Evolutionary conservation across 352 stramenopile species (phyloP), one percentile per base, ranked within the genome.

Genomic region (Phytophthora multivora): DNA sequence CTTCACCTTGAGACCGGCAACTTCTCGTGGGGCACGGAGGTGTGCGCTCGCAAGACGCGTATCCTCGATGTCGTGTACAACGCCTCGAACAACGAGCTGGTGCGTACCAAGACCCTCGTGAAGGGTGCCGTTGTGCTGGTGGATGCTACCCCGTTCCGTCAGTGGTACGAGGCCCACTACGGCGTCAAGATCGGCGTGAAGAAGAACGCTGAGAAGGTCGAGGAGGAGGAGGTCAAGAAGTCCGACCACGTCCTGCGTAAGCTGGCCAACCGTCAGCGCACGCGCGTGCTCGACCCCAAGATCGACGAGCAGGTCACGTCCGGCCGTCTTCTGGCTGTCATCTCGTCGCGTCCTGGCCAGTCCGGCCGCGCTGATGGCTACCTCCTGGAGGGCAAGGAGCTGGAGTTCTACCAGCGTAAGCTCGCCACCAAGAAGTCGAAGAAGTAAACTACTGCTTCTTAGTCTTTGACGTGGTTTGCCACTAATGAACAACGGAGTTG

Each of bases 61-160:
- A 98, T 99, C 57, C 86, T 99, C 33, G 97, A 99, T 80, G 98
- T 99, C 21, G 93, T 98, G 21, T 99, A 99, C 97, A 99, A 99
- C 83, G 95, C 97, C 48, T 99, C 97, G 69, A 99, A 99, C 96
- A 99, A 99, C 90, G 98, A 99, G 77, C 90, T 99, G 65, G 98
- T 99, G 61, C 96, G 98, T 83, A 99, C 98, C 72, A 99, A 99
- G 93, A 99, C 98, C 26, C 84, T 99, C 28, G 98, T 99, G 47
- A 99, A 99, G 93, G 97, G 97, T 71, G 89, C 92, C 59, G 98
- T 99, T 63, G 90, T 99, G 48, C 72, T 98, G 45, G 96, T 99
- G 49, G 98, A 99, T 89, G 97, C 97, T 38, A 97, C 98, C 28
- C 97, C 98, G 36, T 99, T 99, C 95, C 97, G 98, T 78, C 86